Conservation (phyloP, 352 stramenopile genomes). For the Plasmopara viticola region DNA sequence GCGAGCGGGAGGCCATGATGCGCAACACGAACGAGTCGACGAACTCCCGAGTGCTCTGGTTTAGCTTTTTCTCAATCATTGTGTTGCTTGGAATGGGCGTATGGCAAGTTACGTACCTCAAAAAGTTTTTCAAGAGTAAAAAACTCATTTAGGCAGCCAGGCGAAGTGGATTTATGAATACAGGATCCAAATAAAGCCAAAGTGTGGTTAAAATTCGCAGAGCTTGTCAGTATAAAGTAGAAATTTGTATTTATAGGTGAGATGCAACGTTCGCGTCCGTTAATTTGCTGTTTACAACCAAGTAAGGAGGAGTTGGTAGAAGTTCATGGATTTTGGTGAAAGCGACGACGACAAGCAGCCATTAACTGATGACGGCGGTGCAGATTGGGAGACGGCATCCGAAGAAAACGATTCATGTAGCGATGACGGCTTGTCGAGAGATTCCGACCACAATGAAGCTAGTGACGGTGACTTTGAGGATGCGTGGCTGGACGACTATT, state of each 20-base stretch:
- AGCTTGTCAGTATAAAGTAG: not conserved
- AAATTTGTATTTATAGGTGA: slow-evolving; percentile 11
- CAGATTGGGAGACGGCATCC: slow-evolving; percentile 23
- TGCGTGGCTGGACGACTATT: slow-evolving; percentile 35
- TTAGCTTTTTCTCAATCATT: slow-evolving; percentile 85
- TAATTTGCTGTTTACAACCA: slow-evolving; percentile 16
- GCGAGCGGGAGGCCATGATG: slow-evolving; percentile 77
- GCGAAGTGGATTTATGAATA: not conserved
- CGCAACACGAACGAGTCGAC: slow-evolving; percentile 88
- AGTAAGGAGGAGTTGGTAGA: not conserved
- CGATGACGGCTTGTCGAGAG: slow-evolving; percentile 10
- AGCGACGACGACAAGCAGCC: slow-evolving; percentile 21
- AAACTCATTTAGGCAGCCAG: slow-evolving; percentile 75
- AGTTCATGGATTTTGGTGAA: slow-evolving; percentile 8
- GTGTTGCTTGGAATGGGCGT: slow-evolving; percentile 81
- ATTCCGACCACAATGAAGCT: slow-evolving; percentile 3
- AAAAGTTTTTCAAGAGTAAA: slow-evolving; percentile 91
- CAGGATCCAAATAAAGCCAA: no score
- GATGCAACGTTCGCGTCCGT: not conserved
- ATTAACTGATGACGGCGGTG: slow-evolving; percentile 12
- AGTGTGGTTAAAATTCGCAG: no score
- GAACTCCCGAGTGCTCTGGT: slow-evolving; percentile 86
- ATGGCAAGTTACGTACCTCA: slow-evolving; percentile 87
- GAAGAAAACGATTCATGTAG: slow-evolving; percentile 10
- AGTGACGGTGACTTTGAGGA: slow-evolving; percentile 33